Evolutionary conservation across 2,329 filamentous ascomycete species (phyloP).

Genomic region (Aspergillus sp.): DNA sequence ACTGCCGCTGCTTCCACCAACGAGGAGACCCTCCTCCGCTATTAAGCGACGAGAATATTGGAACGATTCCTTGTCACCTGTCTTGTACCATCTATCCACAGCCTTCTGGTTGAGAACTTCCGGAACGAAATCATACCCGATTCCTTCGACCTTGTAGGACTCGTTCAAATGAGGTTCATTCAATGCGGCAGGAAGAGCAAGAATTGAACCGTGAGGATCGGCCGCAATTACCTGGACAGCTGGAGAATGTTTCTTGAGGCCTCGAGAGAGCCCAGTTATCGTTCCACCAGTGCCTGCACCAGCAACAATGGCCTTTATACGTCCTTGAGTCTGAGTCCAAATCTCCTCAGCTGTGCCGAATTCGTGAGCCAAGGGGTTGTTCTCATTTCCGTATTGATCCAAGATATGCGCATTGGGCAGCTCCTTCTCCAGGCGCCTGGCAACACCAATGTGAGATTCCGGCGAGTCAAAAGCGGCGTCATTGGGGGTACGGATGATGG

Average conservation of each 20-base stretch:
- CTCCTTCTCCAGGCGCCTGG: conserved; percentile 81
- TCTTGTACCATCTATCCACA: conserved; percentile 98
- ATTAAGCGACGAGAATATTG: conserved; percentile 83
- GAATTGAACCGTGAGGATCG: conserved; percentile 84
- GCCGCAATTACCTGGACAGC: conserved; percentile 84
- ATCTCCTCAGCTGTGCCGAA: conserved; percentile 92
- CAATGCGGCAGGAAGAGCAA: conserved; percentile 70
- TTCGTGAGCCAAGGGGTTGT: conserved; percentile 93
- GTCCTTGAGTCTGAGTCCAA: conserved; percentile 80
- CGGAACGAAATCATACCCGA: conserved; percentile 96
- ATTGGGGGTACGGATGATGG: conserved; percentile 94
- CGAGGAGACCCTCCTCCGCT: conserved; percentile 84
- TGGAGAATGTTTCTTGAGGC: conserved; percentile 77
- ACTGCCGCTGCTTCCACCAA: conserved; percentile 88
- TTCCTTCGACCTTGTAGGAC: conserved; percentile 95
- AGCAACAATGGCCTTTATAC: conserved; percentile 74
- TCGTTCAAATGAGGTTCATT: conserved; percentile 76
- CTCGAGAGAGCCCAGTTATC: conserved; percentile 78
- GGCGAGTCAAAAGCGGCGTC: conserved; percentile 91
- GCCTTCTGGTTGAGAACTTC: conserved; percentile 74
- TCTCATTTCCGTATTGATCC: conserved; percentile 85
- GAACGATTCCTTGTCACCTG: conserved; percentile 85
- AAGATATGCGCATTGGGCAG: conserved; percentile 95
- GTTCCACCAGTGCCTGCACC: conserved; percentile 94
- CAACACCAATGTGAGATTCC: conserved; percentile 95